Conservation (phyloP, 768 basidiomycete genomes). For the Dendrothele bispora region DNA sequence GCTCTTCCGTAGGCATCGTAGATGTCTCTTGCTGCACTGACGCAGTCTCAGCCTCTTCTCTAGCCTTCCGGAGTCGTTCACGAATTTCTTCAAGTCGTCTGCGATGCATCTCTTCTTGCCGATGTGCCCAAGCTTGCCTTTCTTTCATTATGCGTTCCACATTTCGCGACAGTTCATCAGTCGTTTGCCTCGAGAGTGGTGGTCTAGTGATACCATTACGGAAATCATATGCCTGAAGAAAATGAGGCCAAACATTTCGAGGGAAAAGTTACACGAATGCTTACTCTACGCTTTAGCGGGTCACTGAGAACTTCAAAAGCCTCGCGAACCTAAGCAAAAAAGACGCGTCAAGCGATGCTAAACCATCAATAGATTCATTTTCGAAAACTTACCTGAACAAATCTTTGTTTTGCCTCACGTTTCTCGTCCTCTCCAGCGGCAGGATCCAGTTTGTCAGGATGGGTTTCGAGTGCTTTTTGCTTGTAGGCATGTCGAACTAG, state of each 20-base stretch:
- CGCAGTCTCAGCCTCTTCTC: constrained; percentile 38
- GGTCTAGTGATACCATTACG: constrained; percentile 31
- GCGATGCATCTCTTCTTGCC: constrained; percentile 47
- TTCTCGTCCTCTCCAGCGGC: constrained; percentile 50
- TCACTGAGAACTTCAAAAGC: constrained; percentile 64
- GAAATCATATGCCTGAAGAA: constrained; percentile 48
- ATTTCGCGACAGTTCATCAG: no score
- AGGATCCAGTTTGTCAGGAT: constrained; percentile 70
- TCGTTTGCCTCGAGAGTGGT: constrained; percentile 25
- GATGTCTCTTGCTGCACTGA: constrained; percentile 42
- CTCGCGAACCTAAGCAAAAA: constrained; percentile 49
- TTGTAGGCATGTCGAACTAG: constrained; percentile 69
- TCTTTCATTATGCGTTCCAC: constrained; percentile 44
- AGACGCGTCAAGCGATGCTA: constrained; percentile 12
- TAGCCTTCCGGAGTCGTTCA: constrained; percentile 30
- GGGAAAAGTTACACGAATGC: constrained; percentile 9
- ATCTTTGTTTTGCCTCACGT: constrained; percentile 53
- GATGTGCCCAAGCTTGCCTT: constrained; percentile 54
- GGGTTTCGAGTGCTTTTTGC: constrained; percentile 66
- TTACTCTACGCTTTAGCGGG: constrained; percentile 52
- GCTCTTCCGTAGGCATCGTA: no score
- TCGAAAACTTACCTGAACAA: constrained; percentile 51
- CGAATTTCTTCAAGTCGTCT: constrained; percentile 46
- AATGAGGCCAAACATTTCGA: constrained; percentile 8
- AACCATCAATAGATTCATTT: neutral